phyloP scores from a whole-genome alignment of 805 yeast species.

The Vanderwaltozyma polyspora region DNA sequence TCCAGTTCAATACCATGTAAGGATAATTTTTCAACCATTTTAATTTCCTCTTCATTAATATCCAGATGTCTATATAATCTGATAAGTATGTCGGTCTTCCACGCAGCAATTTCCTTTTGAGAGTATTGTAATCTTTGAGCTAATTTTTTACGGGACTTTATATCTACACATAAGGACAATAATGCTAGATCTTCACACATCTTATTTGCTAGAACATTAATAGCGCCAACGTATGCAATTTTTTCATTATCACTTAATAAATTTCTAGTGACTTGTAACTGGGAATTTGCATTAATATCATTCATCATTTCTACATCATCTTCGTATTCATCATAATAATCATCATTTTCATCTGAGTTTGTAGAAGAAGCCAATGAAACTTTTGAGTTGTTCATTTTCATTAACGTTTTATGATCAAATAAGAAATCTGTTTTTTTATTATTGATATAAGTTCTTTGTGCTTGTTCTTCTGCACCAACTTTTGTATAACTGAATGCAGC shows the following conservation, averaged over 20 bases:
- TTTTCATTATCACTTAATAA: slow-evolving; percentile 76
- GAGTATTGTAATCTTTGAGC: slow-evolving; percentile 52
- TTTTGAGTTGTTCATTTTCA: slow-evolving; percentile 11
- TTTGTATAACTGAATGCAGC: slow-evolving; percentile 62
- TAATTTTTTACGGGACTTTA: slow-evolving; percentile 35
- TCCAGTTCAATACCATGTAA: slow-evolving; percentile 67
- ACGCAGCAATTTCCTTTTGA: slow-evolving; percentile 69
- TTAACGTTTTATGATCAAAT: slow-evolving; percentile 31
- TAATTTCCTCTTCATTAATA: slow-evolving; percentile 61
- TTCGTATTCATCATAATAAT: slow-evolving; percentile 30
- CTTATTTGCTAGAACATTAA: slow-evolving; percentile 61
- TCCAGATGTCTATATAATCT: slow-evolving; percentile 73
- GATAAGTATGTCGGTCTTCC: slow-evolving; percentile 67
- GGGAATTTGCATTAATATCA: slow-evolving; percentile 32
- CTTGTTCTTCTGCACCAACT: slow-evolving; percentile 78
- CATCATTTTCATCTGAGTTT: slow-evolving; percentile 25
- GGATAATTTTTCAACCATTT: slow-evolving; percentile 79
- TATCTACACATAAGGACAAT: slow-evolving; percentile 39
- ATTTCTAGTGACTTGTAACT: slow-evolving; percentile 66
- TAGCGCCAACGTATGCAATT: slow-evolving; percentile 83
- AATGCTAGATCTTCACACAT: slow-evolving; percentile 73
- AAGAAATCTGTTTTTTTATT: slow-evolving; percentile 48
- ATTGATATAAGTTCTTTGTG: slow-evolving; percentile 49
- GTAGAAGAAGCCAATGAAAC: slow-evolving; percentile 6
- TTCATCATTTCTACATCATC: slow-evolving; percentile 25